Conservation (phyloP, 768 basidiomycete species). For the Lactarius deliciosus region DNA sequence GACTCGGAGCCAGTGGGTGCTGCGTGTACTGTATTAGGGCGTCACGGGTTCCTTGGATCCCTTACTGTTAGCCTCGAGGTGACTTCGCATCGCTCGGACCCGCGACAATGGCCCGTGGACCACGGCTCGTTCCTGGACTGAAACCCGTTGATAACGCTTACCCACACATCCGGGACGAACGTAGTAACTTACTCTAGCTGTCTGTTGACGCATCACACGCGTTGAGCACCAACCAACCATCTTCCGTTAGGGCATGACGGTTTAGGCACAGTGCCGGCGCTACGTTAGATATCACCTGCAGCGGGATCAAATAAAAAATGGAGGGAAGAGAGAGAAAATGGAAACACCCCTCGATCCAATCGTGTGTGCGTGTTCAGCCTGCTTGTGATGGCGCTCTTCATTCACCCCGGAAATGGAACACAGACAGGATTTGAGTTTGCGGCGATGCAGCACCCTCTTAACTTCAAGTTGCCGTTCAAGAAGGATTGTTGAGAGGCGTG, state of each 20-base stretch:
- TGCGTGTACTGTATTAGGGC: neutral
- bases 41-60: neutral
- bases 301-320: neutral
- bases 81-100: neutral
- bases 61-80: neutral
- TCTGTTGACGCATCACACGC: neutral
- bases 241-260: neutral
- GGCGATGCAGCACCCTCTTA: neutral
- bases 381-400: neutral
- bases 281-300: neutral
- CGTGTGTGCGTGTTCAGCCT: neutral
- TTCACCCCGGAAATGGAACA: neutral
- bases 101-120: slow-evolving; percentile 5
- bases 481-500: neutral
- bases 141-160: slow-evolving; percentile 13
- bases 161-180: slow-evolving; percentile 11
- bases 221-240: neutral
- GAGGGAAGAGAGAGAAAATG: neutral
- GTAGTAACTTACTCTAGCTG: neutral
- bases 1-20: neutral
- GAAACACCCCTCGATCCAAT: neutral
- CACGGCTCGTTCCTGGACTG: slow-evolving; percentile 5
- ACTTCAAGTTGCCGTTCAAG: neutral
- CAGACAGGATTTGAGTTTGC: neutral
- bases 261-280: neutral